Base-by-base conservation (phyloP, 2,329 filamentous ascomycete species). In the Botrytis paeoniae region DNA sequence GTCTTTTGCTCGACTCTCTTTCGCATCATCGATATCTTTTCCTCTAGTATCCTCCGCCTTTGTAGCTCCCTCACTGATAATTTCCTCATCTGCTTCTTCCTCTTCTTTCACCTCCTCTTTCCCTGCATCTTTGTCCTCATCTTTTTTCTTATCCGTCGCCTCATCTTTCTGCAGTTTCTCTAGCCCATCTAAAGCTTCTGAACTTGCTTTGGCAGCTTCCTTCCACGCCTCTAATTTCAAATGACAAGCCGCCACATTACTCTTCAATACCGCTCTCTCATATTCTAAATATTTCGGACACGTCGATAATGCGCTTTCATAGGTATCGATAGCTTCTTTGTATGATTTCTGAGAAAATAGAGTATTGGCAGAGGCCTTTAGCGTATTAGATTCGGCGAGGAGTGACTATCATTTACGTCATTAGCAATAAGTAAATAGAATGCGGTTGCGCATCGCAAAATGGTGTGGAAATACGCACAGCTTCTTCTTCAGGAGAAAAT, bases 191-290 rank as follows among this genome's bases (percentile, higher is more conserved):
- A 98, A 80, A 2, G 93, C 91, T 18, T 88, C 85, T 0, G 90
- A 92, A 0, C 95, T 94, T 16, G 89, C 87, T 66, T 91, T 90
- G 61, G 94, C 87, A 16, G 94, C 93, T 43, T 93, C 90, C 77
- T 95, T 94, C 93, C 94, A 98, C 75, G 95, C 91, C 74, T 90
- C 86, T 4, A 97, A 85, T 81, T 97, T 97, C 71, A 98, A 82
- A 78, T 97, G 89, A 80, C 94, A 97, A 16, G 95, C 95, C 2
- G 95, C 89, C 76, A 98, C 91, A 84, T 98, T 98, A 81, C 92
- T 94, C 74, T 91, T 89, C 9, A 98, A 86, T 16, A 98, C 93
- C 39, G 95, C 94, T 75, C 95, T 86, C 78, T 97, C 94, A 83
- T 93, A 97, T 81, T 95, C 90, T 39, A 97, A 88, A 81, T 97